Evolutionary conservation across 148 eudicot species (phyloP), one percentile per base, ranked within the genome.

Genomic region (Chenopodium album): DNA sequence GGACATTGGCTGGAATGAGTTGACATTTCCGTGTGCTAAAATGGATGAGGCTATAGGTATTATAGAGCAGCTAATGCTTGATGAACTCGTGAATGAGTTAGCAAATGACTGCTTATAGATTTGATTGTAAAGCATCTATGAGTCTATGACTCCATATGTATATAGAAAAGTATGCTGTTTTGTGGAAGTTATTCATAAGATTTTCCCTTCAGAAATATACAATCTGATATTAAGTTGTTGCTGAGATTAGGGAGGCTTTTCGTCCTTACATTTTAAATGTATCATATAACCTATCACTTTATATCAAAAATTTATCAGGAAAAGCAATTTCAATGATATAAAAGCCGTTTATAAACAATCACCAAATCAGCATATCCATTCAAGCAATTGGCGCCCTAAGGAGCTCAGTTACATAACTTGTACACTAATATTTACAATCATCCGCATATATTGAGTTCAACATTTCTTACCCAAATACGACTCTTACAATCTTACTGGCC

Each of bases 1-100:
- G 99, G 98, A 96, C 82, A 79, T 89, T 69, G 94, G 90, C 54
- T 94, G 99, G 99, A 84, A 85, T 23, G 89, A 84, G 37, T 64
- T 23, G 19, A 84, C 60, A 80, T 88, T 89, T n/a, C 84, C 85
- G 37, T 82, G 89, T 23, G 75, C 81, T 41, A 95, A 90, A 65
- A 82, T 81, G 74, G 88, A 89, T 37, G 95, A 91, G n/a, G 88
- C 90, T 19, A 59, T 89, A 75, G 86, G 72, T 78, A 94, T 87
- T 34, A 87, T 96, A 34, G 97, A 94, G 87, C 89, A 67, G 47
- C 75, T 78, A 66, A 26, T 94, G 85, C 86, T 94, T 44, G 89
- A 91, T 54, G 88, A 85, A 37, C 81, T 96, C 76, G 46, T 96
- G 12, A 80, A 89, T 41, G 97, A 94, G 79, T 82, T 90, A 44